Percentiles rank a stretch among this genome's conserved stretches.
These are phyloP conservation scores for Curvularia verruculosa DNA, from an alignment of 2,329 filamentous ascomycete genomes.

Conservation along the genomic window DNA sequence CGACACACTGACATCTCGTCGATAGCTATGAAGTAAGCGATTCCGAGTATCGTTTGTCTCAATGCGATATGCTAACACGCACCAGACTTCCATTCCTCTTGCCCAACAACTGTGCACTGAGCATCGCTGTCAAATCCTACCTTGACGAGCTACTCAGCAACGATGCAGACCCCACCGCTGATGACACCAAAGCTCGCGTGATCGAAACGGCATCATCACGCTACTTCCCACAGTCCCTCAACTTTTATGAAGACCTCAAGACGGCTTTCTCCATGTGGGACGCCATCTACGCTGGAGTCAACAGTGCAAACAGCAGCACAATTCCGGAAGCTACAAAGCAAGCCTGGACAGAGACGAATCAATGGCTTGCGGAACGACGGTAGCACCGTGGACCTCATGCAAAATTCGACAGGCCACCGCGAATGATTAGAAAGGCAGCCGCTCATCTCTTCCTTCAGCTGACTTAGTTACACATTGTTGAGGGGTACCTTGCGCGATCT, in stretches of 20 bases:
- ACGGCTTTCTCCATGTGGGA: slow-evolving; percentile 69
- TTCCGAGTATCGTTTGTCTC: slow-evolving; percentile 33
- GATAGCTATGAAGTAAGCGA: slow-evolving; percentile 72
- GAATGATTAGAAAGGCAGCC: neutral
- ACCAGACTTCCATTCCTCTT: slow-evolving; percentile 66
- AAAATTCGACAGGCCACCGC: neutral
- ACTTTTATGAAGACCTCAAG: slow-evolving; percentile 64
- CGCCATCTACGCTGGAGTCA: slow-evolving; percentile 66
- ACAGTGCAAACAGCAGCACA: slow-evolving; percentile 56
- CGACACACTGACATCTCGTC: slow-evolving; percentile 65
- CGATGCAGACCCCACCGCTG: slow-evolving; percentile 58
- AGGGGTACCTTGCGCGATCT: neutral
- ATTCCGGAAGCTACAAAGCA: slow-evolving; percentile 55
- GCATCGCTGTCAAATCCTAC: slow-evolving; percentile 80
- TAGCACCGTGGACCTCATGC: slow-evolving; percentile 16
- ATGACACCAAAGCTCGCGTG: slow-evolving; percentile 57
- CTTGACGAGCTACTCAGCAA: slow-evolving; percentile 71
- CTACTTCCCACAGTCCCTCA: slow-evolving; percentile 66
- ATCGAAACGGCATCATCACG: slow-evolving; percentile 60
- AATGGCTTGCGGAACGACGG: slow-evolving; percentile 57
- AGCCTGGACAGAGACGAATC: slow-evolving; percentile 64
- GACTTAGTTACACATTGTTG: neutral
- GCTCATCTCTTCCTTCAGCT: neutral
- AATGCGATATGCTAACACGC: slow-evolving; percentile 13
- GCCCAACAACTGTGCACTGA: slow-evolving; percentile 76